These are phyloP conservation scores for Cenchrus purpureus DNA, from an alignment of 176 grass and related monocot species.

Conservation along the genomic window DNA sequence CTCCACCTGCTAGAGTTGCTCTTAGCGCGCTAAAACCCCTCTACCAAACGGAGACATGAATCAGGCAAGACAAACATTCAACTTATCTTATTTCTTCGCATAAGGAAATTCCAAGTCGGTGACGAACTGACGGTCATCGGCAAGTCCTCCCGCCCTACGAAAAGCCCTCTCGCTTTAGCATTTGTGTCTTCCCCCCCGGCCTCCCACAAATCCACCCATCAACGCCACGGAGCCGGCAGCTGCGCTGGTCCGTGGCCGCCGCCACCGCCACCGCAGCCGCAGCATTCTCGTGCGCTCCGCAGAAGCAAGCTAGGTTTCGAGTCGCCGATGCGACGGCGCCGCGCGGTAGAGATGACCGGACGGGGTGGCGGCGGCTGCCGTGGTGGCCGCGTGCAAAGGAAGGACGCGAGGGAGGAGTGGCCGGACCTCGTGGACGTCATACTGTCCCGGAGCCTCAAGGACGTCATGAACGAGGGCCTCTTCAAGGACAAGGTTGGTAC, in stretches of 20 bases:
- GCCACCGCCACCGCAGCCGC: background rate
- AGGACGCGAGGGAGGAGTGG: slow-evolving; percentile 39
- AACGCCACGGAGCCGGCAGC: background rate
- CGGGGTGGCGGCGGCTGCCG: background rate
- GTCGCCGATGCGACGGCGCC: too few species aligned
- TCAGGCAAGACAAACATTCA: too few species aligned
- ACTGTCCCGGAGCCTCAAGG: slow-evolving; percentile 64
- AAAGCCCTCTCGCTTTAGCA: background rate
- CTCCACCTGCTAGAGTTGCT: too few species aligned
- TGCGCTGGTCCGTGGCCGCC: background rate
- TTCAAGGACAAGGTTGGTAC: slow-evolving; percentile 65
- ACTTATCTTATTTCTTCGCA: too few species aligned
- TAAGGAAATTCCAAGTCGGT: too few species aligned
- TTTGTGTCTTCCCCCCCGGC: background rate
- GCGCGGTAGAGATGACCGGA: slow-evolving; percentile 43
- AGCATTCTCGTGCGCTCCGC: background rate
- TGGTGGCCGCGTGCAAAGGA: background rate
- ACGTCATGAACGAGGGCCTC: slow-evolving; percentile 59
- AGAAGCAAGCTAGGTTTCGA: slow-evolving; percentile 17
- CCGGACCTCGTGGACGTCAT: slow-evolving; percentile 45
- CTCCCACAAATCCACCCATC: background rate
- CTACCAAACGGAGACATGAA: too few species aligned
- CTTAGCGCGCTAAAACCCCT: too few species aligned
- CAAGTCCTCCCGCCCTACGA: too few species aligned
- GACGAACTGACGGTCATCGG: too few species aligned